phyloP scores from a whole-genome alignment of 306 rosid species.

The Corylus americana region DNA sequence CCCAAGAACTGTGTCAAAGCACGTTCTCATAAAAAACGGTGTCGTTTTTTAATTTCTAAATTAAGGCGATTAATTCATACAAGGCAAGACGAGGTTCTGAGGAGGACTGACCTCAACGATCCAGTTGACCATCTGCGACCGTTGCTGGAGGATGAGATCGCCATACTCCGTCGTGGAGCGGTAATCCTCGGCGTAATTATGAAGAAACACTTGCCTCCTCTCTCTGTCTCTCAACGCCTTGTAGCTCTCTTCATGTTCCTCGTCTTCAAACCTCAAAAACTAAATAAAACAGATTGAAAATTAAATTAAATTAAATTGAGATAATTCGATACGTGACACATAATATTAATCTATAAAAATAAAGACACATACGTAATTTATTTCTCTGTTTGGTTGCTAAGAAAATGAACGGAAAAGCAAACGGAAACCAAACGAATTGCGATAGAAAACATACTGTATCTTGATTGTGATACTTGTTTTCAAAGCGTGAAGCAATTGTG shows the following conservation, averaged over 20 bases:
- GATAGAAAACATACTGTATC: conserved; percentile 41
- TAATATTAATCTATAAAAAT: not conserved
- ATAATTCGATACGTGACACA: not conserved
- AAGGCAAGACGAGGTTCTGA: not conserved
- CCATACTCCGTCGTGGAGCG: conserved; percentile 52
- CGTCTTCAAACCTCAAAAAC: conserved; percentile 56
- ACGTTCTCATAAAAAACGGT: not conserved
- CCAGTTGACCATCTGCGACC: conserved; percentile 76
- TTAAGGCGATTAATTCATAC: not conserved
- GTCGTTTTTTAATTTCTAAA: not conserved
- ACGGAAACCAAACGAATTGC: not conserved
- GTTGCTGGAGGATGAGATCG: conserved; percentile 60
- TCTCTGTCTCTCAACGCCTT: conserved; percentile 67
- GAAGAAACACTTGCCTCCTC: conserved; percentile 42
- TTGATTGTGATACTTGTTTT: conserved; percentile 41
- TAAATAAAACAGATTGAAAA: conserved; percentile 16
- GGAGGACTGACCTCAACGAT: conserved; percentile 60
- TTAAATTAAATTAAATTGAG: not conserved
- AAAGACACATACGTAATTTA: not conserved
- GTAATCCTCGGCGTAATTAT: conserved; percentile 54
- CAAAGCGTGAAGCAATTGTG: conserved; percentile 20
- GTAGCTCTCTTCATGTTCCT: conserved; percentile 76
- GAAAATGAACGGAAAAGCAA: conserved; percentile 5
- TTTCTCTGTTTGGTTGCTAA: not conserved
- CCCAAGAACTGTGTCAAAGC: not conserved